Percentiles rank a stretch among this genome's conserved stretches.
Evolutionary conservation across 179 eudicot genomes (phyloP).

Genomic region (Silene noctiflora): DNA sequence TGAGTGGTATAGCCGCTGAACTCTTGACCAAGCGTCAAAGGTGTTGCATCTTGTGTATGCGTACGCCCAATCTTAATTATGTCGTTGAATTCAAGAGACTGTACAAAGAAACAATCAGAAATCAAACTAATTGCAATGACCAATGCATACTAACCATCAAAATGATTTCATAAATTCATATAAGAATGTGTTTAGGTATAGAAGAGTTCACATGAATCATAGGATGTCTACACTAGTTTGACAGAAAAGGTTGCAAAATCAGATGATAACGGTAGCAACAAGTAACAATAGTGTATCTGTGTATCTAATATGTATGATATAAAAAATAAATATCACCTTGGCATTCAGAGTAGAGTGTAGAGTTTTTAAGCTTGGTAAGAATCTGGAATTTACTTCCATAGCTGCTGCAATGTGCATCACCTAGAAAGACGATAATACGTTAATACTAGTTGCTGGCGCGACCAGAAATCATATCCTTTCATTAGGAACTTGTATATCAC

Average conservation of each 20-base stretch:
- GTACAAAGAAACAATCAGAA: conserved; percentile 22
- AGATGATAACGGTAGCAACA: background rate
- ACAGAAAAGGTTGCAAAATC: background rate
- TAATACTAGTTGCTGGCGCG: background rate
- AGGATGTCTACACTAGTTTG: background rate
- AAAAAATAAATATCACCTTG: conserved; percentile 50
- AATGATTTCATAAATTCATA: too few relatives aligned
- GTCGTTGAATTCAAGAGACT: conserved; percentile 84
- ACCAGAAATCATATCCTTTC: background rate
- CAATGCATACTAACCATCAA: background rate
- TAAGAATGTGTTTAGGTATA: too few relatives aligned
- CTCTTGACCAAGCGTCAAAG: conserved; percentile 99
- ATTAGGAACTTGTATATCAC: background rate
- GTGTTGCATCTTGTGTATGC: conserved; percentile 99
- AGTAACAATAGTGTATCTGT: too few relatives aligned
- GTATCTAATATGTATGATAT: background rate
- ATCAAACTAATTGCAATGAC: background rate
- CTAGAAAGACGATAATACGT: conserved; percentile 36
- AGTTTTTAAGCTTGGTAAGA: conserved; percentile 76
- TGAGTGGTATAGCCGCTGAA: conserved; percentile 95
- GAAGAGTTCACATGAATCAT: background rate
- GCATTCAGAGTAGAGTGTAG: conserved; percentile 74
- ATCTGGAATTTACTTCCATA: conserved; percentile 76
- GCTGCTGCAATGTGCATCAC: conserved; percentile 99
- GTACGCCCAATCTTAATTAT: conserved; percentile 97